Conservation (phyloP, 495 filamentous ascomycete species). For the Sphaerosporella brunnea region DNA sequence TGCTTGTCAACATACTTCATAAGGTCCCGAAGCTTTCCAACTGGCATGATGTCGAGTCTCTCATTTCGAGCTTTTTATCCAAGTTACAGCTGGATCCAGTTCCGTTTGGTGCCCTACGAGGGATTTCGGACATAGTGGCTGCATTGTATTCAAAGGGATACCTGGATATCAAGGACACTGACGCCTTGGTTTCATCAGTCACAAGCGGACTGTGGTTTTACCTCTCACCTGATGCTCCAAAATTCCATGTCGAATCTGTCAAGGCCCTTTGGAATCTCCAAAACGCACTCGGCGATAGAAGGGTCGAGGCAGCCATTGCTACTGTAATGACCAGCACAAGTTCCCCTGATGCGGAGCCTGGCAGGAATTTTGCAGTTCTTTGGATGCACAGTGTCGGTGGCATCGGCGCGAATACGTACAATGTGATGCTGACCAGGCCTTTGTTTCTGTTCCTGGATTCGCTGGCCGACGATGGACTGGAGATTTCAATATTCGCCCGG, state of each 20-base stretch:
- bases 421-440: conserved; percentile 63
- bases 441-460: conserved; percentile 70
- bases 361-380: conserved; percentile 49
- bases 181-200: conserved; percentile 46
- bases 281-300: conserved; percentile 39
- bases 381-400: conserved; percentile 68
- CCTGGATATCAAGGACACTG: conserved; percentile 28
- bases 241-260: conserved; percentile 84
- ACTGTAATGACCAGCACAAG: conserved; percentile 41
- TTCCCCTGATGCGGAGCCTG: conserved; percentile 37
- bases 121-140: conserved; percentile 20
- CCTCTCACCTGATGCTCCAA: conserved; percentile 60
- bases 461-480: conserved; percentile 51
- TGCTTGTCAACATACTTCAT: conserved; percentile 20
- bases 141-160: conserved; percentile 23
- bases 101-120: conserved; percentile 21
- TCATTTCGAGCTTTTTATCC: conserved; percentile 14
- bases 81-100: conserved; percentile 13
- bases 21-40: conserved; percentile 18
- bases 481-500: conserved; percentile 55
- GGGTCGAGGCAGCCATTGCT: conserved; percentile 65
- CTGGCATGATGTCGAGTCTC: conserved; percentile 11
- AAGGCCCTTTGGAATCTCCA: conserved; percentile 74
- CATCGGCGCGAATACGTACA: conserved; percentile 40
- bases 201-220: conserved; percentile 58